These are phyloP conservation scores for Musa balbisiana DNA, from an alignment of 202 grass and related monocot genomes.

Conservation along the genomic window DNA sequence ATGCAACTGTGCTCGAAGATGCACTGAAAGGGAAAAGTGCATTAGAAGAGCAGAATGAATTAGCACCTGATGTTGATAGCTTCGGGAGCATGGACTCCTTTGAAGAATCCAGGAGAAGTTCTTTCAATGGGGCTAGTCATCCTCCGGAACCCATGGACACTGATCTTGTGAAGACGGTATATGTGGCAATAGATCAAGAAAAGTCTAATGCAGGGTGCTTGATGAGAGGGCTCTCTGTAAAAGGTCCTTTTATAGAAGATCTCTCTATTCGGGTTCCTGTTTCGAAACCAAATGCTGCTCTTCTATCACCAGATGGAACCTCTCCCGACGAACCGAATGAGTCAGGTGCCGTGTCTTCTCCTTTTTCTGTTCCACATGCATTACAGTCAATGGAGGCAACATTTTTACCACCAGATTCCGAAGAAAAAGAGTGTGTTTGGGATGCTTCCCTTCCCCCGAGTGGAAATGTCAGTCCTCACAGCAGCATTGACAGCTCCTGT, in stretches of 20 bases:
- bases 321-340: constrained; percentile 21
- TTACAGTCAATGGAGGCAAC: constrained; percentile 24
- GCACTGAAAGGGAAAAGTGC: constrained; percentile 55
- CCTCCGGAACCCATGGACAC: constrained; percentile 77
- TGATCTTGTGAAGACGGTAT: constrained; percentile 88
- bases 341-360: neutral
- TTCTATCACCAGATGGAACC: constrained; percentile 5
- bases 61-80: constrained; percentile 52
- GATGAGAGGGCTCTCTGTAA: constrained; percentile 51
- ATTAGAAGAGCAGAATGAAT: constrained; percentile 54
- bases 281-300: constrained; percentile 31
- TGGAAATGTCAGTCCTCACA: constrained; percentile 91
- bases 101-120: constrained; percentile 49
- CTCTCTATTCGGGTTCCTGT: constrained; percentile 44
- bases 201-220: constrained; percentile 36
- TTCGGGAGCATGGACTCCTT: constrained; percentile 68
- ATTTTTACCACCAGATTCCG: constrained; percentile 37
- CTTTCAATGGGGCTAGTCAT: constrained; percentile 81
- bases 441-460: constrained; percentile 85
- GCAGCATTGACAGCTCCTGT: constrained; percentile 81
- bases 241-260: constrained; percentile 76
- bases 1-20: constrained; percentile 30
- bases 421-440: constrained; percentile 95
- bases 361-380: constrained; percentile 7
- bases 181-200: constrained; percentile 73